Percentiles rank a stretch among this genome's conserved stretches.
phyloP scores from a whole-genome alignment of 345 rosid species.

The Rhodamnia rubescens region DNA sequence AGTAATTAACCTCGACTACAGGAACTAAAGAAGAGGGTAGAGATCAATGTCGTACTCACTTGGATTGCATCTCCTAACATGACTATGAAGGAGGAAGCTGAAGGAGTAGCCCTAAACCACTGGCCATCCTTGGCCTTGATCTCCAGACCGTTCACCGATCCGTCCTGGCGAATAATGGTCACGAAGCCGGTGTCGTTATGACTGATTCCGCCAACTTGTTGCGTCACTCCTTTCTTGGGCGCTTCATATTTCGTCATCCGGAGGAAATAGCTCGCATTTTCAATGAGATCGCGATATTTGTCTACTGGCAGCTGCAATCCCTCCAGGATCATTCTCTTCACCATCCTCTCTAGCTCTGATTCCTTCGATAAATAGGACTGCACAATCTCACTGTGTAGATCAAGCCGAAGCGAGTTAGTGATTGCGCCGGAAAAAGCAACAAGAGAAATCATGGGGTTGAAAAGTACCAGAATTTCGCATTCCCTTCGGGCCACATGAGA shows the following conservation, averaged over 20 bases:
- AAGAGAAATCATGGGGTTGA: no score
- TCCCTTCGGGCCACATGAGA: neutral
- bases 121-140: constrained; percentile 1
- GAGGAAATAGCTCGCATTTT: neutral
- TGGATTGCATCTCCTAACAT: neutral
- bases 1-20: neutral
- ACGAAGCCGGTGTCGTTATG: neutral
- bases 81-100: constrained; percentile 2
- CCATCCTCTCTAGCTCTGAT: neutral
- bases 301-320: neutral
- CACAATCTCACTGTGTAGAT: neutral
- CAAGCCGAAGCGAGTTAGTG: neutral
- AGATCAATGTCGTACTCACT: neutral
- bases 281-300: neutral
- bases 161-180: neutral
- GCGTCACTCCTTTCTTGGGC: neutral
- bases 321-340: neutral
- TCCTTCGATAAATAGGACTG: neutral
- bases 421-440: neutral
- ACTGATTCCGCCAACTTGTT: neutral
- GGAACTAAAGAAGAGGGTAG: neutral
- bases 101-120: neutral
- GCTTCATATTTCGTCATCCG: neutral
- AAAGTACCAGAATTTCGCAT: neutral
- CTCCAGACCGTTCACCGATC: neutral